These are phyloP conservation scores for Lasiosphaeria ovina DNA, from an alignment of 495 filamentous ascomycete genomes.

Conservation along the genomic window DNA sequence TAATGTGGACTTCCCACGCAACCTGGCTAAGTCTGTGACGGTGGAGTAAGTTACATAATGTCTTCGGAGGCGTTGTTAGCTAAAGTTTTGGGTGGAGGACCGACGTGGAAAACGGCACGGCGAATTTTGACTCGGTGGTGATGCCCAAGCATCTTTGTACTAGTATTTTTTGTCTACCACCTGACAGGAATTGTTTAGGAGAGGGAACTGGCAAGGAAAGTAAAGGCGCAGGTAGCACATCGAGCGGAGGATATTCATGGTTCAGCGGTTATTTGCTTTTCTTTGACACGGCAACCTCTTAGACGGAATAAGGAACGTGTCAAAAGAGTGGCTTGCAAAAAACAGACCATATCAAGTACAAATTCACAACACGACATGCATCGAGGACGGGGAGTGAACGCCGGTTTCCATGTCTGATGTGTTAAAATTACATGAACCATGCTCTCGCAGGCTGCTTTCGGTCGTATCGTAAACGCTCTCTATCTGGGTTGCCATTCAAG, in stretches of 20 bases:
- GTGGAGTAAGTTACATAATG: slow-evolving; percentile 67
- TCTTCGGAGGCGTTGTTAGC: not conserved
- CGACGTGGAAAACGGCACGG: not conserved
- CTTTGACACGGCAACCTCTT: not conserved
- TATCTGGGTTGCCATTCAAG: no score
- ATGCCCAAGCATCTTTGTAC: slow-evolving; percentile 19
- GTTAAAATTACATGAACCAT: no score
- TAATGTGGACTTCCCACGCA: slow-evolving; percentile 96
- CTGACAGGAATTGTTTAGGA: slow-evolving; percentile 16
- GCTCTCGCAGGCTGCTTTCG: no score
- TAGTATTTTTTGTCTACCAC: slow-evolving; percentile 25
- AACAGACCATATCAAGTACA: no score
- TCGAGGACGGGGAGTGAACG: no score
- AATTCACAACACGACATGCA: no score
- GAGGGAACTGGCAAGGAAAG: slow-evolving; percentile 5
- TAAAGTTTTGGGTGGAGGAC: not conserved
- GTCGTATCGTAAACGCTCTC: no score
- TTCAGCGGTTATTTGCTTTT: not conserved
- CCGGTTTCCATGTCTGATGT: no score
- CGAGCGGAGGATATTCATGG: not conserved
- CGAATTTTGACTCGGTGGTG: slow-evolving; percentile 2
- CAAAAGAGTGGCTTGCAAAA: no score
- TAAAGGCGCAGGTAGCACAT: slow-evolving; percentile 6
- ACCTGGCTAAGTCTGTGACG: slow-evolving; percentile 97
- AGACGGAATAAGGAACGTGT: slow-evolving; percentile 4